phyloP scores from a whole-genome alignment of 768 basidiomycete genomes.

The Ephemerocybe angulata region DNA sequence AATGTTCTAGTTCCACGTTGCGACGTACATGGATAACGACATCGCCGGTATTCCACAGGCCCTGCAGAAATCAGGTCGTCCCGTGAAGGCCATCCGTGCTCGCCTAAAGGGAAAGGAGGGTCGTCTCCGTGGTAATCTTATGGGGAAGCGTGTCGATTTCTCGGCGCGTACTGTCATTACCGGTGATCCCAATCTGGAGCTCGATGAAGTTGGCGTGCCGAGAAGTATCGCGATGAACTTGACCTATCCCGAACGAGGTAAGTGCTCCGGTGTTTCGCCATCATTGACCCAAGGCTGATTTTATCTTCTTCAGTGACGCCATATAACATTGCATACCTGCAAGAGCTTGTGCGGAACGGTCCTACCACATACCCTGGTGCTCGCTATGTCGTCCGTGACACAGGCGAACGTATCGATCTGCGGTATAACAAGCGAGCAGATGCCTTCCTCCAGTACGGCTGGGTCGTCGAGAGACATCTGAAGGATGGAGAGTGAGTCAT shows the following conservation, averaged over 20 bases:
- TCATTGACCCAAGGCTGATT: conserved; percentile 7
- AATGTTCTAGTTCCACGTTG: conserved; percentile 82
- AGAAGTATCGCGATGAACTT: conserved; percentile 94
- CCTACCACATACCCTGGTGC: conserved; percentile 95
- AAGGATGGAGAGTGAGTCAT: conserved; percentile 93
- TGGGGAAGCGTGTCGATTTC: conserved; percentile 99
- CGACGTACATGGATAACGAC: conserved; percentile 99
- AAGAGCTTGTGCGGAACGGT: conserved; percentile 92
- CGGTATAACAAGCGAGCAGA: conserved; percentile 95
- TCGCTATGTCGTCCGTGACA: conserved; percentile 94
- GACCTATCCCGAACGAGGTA: conserved; percentile 95
- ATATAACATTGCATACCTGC: conserved; percentile 92
- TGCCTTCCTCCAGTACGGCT: conserved; percentile 94
- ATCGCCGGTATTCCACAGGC: conserved; percentile 98
- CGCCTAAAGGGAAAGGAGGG: conserved; percentile 99
- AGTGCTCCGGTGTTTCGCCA: conserved; percentile 16
- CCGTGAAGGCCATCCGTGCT: conserved; percentile 97
- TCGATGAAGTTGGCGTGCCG: conserved; percentile 97
- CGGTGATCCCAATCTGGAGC: conserved; percentile 93
- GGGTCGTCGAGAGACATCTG: conserved; percentile 96
- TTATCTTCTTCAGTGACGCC: conserved; percentile 69
- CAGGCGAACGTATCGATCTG: conserved; percentile 94
- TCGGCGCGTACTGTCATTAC: conserved; percentile 99
- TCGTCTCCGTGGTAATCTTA: conserved; percentile 93
- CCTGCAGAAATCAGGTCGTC: conserved; percentile 93